Evolutionary conservation across 257 asterid genomes (phyloP).

Genomic region (Salvia hispanica): DNA sequence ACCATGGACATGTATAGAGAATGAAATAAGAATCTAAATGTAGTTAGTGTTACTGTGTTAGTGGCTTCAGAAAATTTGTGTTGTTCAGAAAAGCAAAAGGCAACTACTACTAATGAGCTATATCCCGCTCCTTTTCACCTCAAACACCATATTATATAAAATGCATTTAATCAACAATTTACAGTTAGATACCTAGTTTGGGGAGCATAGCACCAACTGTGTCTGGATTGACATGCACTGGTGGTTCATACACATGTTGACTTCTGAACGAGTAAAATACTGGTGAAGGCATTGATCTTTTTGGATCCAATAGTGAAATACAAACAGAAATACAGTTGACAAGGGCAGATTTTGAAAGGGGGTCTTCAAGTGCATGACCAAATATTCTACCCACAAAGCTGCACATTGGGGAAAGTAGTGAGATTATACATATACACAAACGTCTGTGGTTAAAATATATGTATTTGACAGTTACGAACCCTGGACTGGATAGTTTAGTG

Average conservation of each 20-base stretch:
- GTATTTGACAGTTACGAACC: conserved; percentile 48
- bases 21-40: conserved; percentile 10
- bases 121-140: neutral
- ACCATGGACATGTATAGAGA: neutral
- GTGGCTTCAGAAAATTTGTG: conserved; percentile 18
- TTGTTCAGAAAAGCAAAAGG: conserved; percentile 11
- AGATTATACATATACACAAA: conserved; percentile 25
- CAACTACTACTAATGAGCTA: neutral
- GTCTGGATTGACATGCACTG: conserved; percentile 71
- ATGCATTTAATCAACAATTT: conserved; percentile 5
- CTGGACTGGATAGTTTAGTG: conserved; percentile 83
- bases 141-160: conserved; percentile 22
- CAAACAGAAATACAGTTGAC: conserved; percentile 86
- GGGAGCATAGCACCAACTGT: conserved; percentile 98
- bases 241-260: conserved; percentile 77
- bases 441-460: conserved; percentile 17
- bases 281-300: conserved; percentile 74
- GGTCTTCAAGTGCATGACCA: conserved; percentile 84
- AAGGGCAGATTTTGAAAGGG: conserved; percentile 82
- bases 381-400: conserved; percentile 91
- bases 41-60: no score
- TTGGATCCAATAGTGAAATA: conserved; percentile 90
- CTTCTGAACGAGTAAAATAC: conserved; percentile 74
- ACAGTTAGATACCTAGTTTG: conserved; percentile 62
- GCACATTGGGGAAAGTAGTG: conserved; percentile 36